Percentiles rank a stretch among this genome's conserved stretches.
These are phyloP conservation scores for Hypomyces perniciosus DNA, from an alignment of 2,329 filamentous ascomycete genomes.

Conservation along the genomic window DNA sequence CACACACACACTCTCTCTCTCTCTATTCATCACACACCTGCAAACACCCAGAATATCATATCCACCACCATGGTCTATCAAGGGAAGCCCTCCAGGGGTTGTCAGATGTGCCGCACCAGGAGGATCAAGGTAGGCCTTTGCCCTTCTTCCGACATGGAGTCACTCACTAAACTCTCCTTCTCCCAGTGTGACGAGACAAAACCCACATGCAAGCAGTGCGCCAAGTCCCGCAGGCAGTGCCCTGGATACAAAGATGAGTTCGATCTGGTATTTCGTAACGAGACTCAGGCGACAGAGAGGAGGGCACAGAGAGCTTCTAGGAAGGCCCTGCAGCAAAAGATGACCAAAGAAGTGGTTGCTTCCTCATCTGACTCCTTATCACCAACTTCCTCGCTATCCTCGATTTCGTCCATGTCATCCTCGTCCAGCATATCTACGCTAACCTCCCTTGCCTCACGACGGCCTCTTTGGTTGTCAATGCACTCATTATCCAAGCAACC, in stretches of 20 bases:
- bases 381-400: constrained; percentile 13
- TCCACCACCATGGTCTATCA: constrained; percentile 53
- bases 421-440: neutral
- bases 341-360: neutral
- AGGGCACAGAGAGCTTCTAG: constrained; percentile 52
- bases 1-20: too few relatives aligned
- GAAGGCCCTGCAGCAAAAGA: constrained; percentile 34
- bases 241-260: constrained; percentile 67
- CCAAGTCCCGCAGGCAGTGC: constrained; percentile 57
- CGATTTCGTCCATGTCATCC: constrained; percentile 2
- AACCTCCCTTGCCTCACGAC: constrained; percentile 1
- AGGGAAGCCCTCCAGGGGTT: constrained; percentile 61
- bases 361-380: constrained; percentile 9
- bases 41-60: neutral
- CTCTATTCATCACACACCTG: too few relatives aligned
- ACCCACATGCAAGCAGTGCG: constrained; percentile 59
- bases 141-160: neutral
- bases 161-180: constrained; percentile 5
- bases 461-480: constrained; percentile 13
- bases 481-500: constrained; percentile 27
- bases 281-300: constrained; percentile 61
- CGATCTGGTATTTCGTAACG: constrained; percentile 66
- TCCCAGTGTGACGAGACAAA: constrained; percentile 60
- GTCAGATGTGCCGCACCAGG: constrained; percentile 67
- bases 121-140: constrained; percentile 59